Conservation (phyloP, 176 grass and related monocot genomes). For the Oryza glaberrima region DNA sequence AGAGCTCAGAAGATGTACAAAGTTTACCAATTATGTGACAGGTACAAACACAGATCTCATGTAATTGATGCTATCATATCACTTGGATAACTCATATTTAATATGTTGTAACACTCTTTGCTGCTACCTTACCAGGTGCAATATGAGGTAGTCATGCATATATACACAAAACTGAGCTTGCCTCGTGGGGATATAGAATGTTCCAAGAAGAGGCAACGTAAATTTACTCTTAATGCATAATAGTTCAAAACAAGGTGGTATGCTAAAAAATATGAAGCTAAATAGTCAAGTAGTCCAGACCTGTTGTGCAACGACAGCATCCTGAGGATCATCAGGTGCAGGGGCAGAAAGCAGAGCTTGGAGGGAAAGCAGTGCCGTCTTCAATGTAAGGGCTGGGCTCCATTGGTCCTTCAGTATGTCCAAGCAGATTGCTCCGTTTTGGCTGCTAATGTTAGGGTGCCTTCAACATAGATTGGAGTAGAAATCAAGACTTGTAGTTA, state of each 20-base stretch:
- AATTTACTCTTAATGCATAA: background rate
- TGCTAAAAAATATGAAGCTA: background rate
- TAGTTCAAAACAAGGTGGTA: background rate
- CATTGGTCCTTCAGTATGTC: constrained; percentile 99
- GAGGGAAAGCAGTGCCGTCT: constrained; percentile 88
- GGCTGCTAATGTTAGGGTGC: constrained; percentile 99
- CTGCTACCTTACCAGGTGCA: constrained; percentile 1
- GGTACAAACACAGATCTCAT: constrained; percentile 1
- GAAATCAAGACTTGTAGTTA: constrained; percentile 6
- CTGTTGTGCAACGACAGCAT: constrained; percentile 98
- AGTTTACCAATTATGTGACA: background rate
- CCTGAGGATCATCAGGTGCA: constrained; percentile 95
- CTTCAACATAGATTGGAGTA: constrained; percentile 59
- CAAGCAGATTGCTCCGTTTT: constrained; percentile 99
- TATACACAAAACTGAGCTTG: background rate
- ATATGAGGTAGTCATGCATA: background rate
- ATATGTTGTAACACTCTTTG: background rate
- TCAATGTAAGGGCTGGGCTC: constrained; percentile 97
- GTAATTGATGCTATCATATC: background rate
- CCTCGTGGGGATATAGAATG: background rate
- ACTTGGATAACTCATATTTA: background rate
- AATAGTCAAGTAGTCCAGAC: constrained; percentile 49
- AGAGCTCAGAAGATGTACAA: background rate
- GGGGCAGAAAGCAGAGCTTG: constrained; percentile 94
- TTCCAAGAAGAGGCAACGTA: background rate